phyloP scores from a whole-genome alignment of 1,139 yeast genomes.

The Blastobotrys capitulatus region DNA sequence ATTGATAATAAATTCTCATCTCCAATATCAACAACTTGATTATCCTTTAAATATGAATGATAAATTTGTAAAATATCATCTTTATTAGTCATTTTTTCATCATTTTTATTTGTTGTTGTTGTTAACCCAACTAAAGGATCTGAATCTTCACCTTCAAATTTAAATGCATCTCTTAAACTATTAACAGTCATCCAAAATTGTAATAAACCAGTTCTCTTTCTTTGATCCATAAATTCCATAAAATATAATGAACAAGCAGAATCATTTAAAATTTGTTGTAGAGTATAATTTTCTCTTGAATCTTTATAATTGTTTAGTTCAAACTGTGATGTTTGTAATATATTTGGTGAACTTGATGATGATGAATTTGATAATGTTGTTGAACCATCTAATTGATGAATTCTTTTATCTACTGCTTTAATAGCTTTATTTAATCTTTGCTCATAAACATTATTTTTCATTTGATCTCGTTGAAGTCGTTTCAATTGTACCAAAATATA shows the following conservation, averaged over 20 bases:
- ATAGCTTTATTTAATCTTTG: conserved; percentile 29
- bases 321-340: background rate
- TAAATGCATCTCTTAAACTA: conserved; percentile 65
- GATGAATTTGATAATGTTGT: background rate
- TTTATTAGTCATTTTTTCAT: conserved; percentile 13
- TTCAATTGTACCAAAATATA: conserved; percentile 39
- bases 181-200: conserved; percentile 68
- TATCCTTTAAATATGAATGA: conserved; percentile 37
- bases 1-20: conserved; percentile 23
- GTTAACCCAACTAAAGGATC: conserved; percentile 28
- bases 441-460: conserved; percentile 19
- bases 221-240: conserved; percentile 50
- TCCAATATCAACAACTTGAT: conserved; percentile 19
- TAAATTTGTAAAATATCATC: conserved; percentile 41
- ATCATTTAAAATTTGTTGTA: conserved; percentile 41
- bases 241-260: conserved; percentile 48
- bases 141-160: conserved; percentile 26
- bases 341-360: background rate
- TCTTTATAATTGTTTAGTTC: background rate
- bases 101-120: background rate
- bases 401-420: conserved; percentile 24
- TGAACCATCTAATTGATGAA: conserved; percentile 23
- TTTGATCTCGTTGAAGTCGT: conserved; percentile 19
- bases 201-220: conserved; percentile 41
- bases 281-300: conserved; percentile 29